Percentiles rank a stretch among this genome's conserved stretches.
Evolutionary conservation across 2,329 filamentous ascomycete species (phyloP).

Genomic region (Drechslerella stenobrocha): DNA sequence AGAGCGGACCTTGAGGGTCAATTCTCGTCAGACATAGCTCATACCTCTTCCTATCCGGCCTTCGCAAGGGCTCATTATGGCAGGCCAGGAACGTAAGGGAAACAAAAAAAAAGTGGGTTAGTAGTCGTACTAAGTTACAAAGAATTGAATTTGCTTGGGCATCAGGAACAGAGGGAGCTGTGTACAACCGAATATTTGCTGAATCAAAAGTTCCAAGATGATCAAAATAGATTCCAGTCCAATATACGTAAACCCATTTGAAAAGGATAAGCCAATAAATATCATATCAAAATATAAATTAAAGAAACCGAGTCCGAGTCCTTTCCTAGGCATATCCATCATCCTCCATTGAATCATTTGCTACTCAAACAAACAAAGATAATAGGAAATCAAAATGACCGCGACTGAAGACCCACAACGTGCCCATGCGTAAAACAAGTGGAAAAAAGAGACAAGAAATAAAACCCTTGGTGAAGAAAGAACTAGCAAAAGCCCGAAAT

Average conservation of each 20-base stretch:
- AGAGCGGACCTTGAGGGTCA: too few relatives aligned
- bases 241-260: background rate
- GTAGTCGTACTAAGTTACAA: constrained; percentile 11
- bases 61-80: constrained; percentile 2
- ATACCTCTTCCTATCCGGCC: background rate
- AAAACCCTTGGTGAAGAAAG: constrained; percentile 29
- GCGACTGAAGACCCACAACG: constrained; percentile 29
- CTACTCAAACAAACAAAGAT: constrained; percentile 32
- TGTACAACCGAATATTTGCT: constrained; percentile 1
- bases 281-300: constrained; percentile 9
- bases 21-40: constrained; percentile 3
- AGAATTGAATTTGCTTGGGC: constrained; percentile 2
- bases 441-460: constrained; percentile 29
- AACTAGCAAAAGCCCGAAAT: constrained; percentile 28
- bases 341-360: constrained; percentile 23
- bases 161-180: background rate
- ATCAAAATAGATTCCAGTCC: background rate
- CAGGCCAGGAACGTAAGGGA: constrained; percentile 3
- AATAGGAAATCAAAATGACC: constrained; percentile 1
- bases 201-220: background rate
- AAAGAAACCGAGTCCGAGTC: constrained; percentile 6
- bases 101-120: constrained; percentile 11
- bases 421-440: constrained; percentile 24
- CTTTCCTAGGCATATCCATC: constrained; percentile 29
- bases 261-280: background rate